Evolutionary conservation across 805 yeast species (phyloP).

Genomic region (Myxozyma udenii): DNA sequence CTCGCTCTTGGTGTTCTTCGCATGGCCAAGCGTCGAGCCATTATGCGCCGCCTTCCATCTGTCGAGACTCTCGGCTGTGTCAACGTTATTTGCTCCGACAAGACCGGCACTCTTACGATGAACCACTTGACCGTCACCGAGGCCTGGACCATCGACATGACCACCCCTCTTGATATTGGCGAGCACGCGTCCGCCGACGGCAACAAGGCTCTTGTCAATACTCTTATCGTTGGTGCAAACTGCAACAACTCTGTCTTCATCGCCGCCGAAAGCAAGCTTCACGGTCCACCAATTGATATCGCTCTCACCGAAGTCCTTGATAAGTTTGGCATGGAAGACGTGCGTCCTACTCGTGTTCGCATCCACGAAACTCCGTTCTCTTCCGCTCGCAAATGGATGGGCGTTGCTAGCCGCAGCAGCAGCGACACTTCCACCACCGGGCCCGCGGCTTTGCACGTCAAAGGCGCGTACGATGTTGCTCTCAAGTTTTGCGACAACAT

Average conservation of each 20-base stretch:
- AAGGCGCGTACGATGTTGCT: slow-evolving; percentile 87
- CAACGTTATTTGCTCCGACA: slow-evolving; percentile 79
- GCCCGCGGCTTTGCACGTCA: slow-evolving; percentile 54
- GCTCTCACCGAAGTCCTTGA: slow-evolving; percentile 76
- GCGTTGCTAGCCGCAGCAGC: slow-evolving; percentile 70
- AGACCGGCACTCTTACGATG: slow-evolving; percentile 77
- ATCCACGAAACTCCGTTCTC: slow-evolving; percentile 44
- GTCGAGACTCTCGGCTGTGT: slow-evolving; percentile 95
- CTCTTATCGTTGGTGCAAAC: slow-evolving; percentile 67
- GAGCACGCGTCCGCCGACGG: slow-evolving; percentile 13
- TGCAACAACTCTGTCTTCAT: slow-evolving; percentile 35
- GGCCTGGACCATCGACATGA: slow-evolving; percentile 64
- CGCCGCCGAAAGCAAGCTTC: slow-evolving; percentile 19
- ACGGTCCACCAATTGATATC: slow-evolving; percentile 91
- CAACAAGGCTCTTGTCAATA: slow-evolving; percentile 53
- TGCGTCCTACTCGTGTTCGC: slow-evolving; percentile 58
- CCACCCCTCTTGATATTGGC: slow-evolving; percentile 7
- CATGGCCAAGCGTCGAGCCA: slow-evolving; percentile 93
- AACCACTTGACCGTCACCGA: slow-evolving; percentile 71
- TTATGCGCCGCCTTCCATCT: slow-evolving; percentile 88
- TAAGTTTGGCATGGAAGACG: slow-evolving; percentile 69
- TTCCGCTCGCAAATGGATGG: slow-evolving; percentile 52
- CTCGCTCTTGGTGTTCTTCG: slow-evolving; percentile 92
- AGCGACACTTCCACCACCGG: slow-evolving; percentile 51
- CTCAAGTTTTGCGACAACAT: slow-evolving; percentile 47